phyloP scores from a whole-genome alignment of 805 yeast genomes.

The Pichia manshurica region DNA sequence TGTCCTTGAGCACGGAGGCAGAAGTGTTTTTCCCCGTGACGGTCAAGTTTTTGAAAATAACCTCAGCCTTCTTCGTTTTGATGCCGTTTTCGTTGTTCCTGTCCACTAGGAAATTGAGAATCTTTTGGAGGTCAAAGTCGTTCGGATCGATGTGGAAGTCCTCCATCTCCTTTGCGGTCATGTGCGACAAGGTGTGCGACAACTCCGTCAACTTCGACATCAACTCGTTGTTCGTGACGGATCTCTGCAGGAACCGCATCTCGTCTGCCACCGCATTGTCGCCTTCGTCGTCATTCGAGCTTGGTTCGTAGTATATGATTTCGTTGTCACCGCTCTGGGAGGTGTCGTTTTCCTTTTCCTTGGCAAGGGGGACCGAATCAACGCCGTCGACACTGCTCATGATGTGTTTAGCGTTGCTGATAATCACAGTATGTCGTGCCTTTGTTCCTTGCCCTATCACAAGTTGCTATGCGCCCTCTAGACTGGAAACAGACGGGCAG shows the following conservation, averaged over 20 bases:
- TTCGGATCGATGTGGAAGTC: conserved; percentile 13
- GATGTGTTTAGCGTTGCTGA: too few relatives aligned
- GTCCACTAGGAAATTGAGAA: conserved; percentile 34
- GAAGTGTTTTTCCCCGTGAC: conserved; percentile 44
- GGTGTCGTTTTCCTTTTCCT: neutral
- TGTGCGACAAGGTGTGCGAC: conserved; percentile 11
- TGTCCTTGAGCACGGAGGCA: conserved; percentile 40
- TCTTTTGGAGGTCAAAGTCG: conserved; percentile 36
- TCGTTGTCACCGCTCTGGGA: neutral
- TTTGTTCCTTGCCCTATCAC: too few relatives aligned
- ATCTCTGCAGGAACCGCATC: neutral
- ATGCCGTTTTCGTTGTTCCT: conserved; percentile 41
- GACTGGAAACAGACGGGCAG: too few relatives aligned
- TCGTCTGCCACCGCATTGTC: neutral
- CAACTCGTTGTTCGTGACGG: neutral
- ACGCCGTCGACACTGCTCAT: too few relatives aligned
- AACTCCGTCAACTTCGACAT: conserved; percentile 6
- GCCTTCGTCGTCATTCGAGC: neutral
- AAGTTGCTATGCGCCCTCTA: too few relatives aligned
- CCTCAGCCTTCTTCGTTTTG: conserved; percentile 36
- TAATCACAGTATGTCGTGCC: too few relatives aligned
- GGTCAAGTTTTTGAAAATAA: conserved; percentile 36
- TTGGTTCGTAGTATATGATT: neutral
- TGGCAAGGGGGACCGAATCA: too few relatives aligned
- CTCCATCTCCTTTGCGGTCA: conserved; percentile 16